Base-by-base conservation (phyloP, 371 early-diverging fungal species). In the Polyrhizophydium stewartii region DNA sequence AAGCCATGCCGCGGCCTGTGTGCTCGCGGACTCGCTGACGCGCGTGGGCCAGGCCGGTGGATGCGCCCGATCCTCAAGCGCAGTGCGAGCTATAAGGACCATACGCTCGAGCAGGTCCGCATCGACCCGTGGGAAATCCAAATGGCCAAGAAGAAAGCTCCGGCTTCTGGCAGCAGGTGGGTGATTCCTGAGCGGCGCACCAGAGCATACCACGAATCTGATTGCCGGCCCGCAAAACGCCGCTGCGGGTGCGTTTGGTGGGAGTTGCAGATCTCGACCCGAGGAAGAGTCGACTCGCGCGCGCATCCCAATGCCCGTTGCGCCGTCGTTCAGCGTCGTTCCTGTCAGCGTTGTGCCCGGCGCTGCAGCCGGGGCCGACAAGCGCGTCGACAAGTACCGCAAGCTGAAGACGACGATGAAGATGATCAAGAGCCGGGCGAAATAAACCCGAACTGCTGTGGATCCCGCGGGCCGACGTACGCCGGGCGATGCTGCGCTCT, bases 21-120 rank as follows among this genome's bases (percentile, higher is more conserved):
- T 28, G 9, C 33, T 58, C 33, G 2, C 22, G 27, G 21, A n/a
- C 49, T 47, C 16, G 28, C 3, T 28, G 25, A 16, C 3, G 7
- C 16, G 49, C 22, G 7, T 7, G 3, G 22, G 28, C 10, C 25
- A 61, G 90, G 84, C 60, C 89, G 89, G 69, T 95, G 94, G 93
- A 89, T 88, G 67, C 78, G 95, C 38, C 87, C 92, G 30, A 89
- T 96, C 22, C 70, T 94, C 56, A 85, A 87, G 19, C 80, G 90
- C 46, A 89, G 89, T 64, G 78, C 80, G 37, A 87, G 88, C 68
- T 93, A 90, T 76, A 82, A 87, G 27, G 89, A 92, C 64, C 49
- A 59, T 31, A 21, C 24, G 49, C 3, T 47, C 9, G 25, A 47
- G 16, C 9, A 47, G 49, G 49, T 16, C 28, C 49, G 49, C 16